phyloP scores from a whole-genome alignment of 78 protist species.

The Chrysochromulina tobinii region DNA sequence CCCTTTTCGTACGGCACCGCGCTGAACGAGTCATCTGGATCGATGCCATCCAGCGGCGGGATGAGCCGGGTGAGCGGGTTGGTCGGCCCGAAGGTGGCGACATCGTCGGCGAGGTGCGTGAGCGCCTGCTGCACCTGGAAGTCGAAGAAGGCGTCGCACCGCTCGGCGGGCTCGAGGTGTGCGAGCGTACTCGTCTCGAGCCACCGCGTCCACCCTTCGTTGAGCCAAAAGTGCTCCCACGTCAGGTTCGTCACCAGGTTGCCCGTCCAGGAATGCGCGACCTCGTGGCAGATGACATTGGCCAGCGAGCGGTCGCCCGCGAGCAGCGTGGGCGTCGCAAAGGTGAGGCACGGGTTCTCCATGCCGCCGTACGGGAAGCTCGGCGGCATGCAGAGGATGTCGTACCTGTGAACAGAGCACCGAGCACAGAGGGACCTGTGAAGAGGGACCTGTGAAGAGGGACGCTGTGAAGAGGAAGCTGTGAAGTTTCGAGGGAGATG shows the following conservation, averaged over 20 bases:
- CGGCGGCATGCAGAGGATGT: slow-evolving; percentile 52
- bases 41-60: neutral
- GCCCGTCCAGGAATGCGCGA: slow-evolving; percentile 52
- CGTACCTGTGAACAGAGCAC: slow-evolving; percentile 20
- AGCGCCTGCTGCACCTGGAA: too few species aligned
- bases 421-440: too few species aligned
- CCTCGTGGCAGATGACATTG: slow-evolving; percentile 23
- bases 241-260: slow-evolving; percentile 20
- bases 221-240: slow-evolving; percentile 56
- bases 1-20: slow-evolving; percentile 55
- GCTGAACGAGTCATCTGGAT: slow-evolving; percentile 53
- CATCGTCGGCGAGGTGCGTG: neutral
- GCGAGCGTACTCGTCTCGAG: neutral
- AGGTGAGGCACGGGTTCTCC: slow-evolving; percentile 66
- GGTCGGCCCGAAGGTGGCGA: neutral
- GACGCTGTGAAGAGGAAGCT: too few species aligned
- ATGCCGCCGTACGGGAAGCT: slow-evolving; percentile 51
- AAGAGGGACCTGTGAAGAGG: too few species aligned
- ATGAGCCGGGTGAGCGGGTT: neutral
- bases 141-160: too few species aligned
- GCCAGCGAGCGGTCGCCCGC: slow-evolving; percentile 58
- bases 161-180: too few species aligned
- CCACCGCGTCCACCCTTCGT: slow-evolving; percentile 47
- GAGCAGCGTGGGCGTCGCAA: slow-evolving; percentile 63
- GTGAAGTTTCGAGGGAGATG: too few species aligned